Percentiles rank a stretch among this genome's conserved stretches.
Conservation (phyloP, 2,329 filamentous ascomycete genomes). For the Fusarium redolens region DNA sequence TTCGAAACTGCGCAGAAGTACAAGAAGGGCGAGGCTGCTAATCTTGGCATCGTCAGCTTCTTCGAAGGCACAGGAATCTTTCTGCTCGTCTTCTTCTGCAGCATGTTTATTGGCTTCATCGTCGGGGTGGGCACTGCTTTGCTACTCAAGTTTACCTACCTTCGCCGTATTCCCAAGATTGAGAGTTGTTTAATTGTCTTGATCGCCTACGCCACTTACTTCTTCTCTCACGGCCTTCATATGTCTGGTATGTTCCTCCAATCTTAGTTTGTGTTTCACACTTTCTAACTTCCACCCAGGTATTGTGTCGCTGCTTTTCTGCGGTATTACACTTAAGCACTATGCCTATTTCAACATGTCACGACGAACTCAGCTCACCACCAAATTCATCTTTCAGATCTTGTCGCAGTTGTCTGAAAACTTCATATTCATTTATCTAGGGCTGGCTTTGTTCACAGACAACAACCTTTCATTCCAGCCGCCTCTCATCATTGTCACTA, state of each 20-base stretch:
- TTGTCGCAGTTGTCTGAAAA: slow-evolving; percentile 96
- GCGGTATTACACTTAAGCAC: slow-evolving; percentile 97
- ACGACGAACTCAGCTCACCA: slow-evolving; percentile 93
- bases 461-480: slow-evolving; percentile 90
- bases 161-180: slow-evolving; percentile 92
- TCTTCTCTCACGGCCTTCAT: slow-evolving; percentile 94
- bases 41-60: slow-evolving; percentile 82
- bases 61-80: slow-evolving; percentile 95
- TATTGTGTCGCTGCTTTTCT: slow-evolving; percentile 96
- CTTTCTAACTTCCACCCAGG: slow-evolving; percentile 62
- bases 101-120: slow-evolving; percentile 86
- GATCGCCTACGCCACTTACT: slow-evolving; percentile 96
- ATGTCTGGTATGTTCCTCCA: slow-evolving; percentile 80
- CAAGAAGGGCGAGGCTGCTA: slow-evolving; percentile 77
- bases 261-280: not conserved
- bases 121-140: slow-evolving; percentile 90
- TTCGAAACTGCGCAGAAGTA: slow-evolving; percentile 98
- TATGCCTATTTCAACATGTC: slow-evolving; percentile 99
- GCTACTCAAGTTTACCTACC: slow-evolving; percentile 92
- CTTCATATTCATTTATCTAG: slow-evolving; percentile 99
- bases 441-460: slow-evolving; percentile 93
- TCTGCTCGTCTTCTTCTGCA: slow-evolving; percentile 95
- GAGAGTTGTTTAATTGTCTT: slow-evolving; percentile 95
- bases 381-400: slow-evolving; percentile 96
- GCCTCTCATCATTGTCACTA: slow-evolving; percentile 91